A percentile compares a stretch with the other conserved stretches of the same genome.
Conservation (phyloP, 176 grass and related monocot genomes). For the Oryza brachyantha region DNA sequence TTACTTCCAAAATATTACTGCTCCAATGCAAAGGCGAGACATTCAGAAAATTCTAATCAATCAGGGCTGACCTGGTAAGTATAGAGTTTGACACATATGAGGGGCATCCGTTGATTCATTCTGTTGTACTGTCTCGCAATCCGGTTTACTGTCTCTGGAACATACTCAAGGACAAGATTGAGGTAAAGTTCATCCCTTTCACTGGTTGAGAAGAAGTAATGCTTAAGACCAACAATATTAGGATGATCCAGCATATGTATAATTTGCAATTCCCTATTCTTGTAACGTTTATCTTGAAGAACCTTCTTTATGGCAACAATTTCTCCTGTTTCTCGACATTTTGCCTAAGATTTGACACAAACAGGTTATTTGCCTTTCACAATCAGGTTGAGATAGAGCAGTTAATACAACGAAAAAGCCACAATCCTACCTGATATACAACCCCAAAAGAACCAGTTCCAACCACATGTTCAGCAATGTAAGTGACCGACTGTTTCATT, state of each 20-base stretch:
- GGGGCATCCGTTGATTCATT: conserved; percentile 83
- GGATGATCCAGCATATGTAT: conserved; percentile 99
- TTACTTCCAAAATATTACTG: background rate
- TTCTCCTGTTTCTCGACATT: conserved; percentile 97
- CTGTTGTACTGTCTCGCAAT: conserved; percentile 78
- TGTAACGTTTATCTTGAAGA: conserved; percentile 97
- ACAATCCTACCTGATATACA: conserved; percentile 75
- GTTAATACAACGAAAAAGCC: conserved; percentile 12
- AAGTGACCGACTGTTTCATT: conserved; percentile 66
- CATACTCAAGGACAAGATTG: conserved; percentile 91
- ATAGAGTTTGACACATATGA: conserved; percentile 88
- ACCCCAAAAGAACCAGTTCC: conserved; percentile 96
- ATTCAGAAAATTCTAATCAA: conserved; percentile 8
- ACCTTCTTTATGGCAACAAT: conserved; percentile 96
- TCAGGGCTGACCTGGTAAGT: conserved; percentile 81
- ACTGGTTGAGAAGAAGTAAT: conserved; percentile 93
- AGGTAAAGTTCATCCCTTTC: conserved; percentile 88
- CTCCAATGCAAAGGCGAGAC: background rate
- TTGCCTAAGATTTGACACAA: conserved; percentile 59
- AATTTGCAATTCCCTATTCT: conserved; percentile 91
- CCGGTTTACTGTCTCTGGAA: conserved; percentile 86
- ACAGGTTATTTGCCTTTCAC: conserved; percentile 11
- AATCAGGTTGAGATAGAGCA: background rate
- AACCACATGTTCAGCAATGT: conserved; percentile 91
- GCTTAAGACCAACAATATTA: conserved; percentile 86